Conservation (phyloP, 352 stramenopile genomes). For the Bremia lactucae region DNA sequence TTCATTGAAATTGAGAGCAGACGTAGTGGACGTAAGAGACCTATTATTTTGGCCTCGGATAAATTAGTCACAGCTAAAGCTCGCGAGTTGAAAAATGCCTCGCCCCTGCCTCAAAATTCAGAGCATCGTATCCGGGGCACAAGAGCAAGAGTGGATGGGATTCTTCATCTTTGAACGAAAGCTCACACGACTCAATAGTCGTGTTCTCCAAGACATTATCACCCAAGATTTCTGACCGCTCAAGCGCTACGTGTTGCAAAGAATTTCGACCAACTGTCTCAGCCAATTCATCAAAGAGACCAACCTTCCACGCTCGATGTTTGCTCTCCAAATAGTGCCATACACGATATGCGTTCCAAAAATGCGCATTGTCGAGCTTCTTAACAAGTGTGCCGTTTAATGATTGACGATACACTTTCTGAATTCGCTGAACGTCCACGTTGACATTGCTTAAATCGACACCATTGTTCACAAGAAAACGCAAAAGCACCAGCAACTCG, state of each 20-base stretch:
- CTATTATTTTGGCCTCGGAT: neutral
- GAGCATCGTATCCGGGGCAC: conserved; percentile 14
- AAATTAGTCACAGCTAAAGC: conserved; percentile 23
- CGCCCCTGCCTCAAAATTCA: conserved; percentile 36
- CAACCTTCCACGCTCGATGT: conserved; percentile 61
- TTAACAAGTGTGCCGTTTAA: conserved; percentile 59
- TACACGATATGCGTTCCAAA: conserved; percentile 68
- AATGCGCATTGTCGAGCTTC: conserved; percentile 80
- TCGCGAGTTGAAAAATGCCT: conserved; percentile 32
- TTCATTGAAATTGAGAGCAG: conserved; percentile 1
- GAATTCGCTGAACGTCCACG: conserved; percentile 93
- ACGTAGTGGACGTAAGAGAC: too few species aligned
- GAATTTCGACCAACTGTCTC: conserved; percentile 50
- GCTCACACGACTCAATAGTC: conserved; percentile 18
- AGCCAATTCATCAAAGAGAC: conserved; percentile 70
- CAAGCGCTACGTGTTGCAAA: conserved; percentile 26
- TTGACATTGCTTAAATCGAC: conserved; percentile 85
- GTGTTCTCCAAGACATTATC: conserved; percentile 40
- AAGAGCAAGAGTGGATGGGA: conserved; percentile 19
- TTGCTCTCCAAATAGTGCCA: conserved; percentile 71
- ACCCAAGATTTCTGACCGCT: conserved; percentile 31
- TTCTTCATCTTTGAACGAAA: conserved; percentile 19
- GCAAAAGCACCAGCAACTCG: conserved; percentile 90
- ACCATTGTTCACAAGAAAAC: conserved; percentile 86
- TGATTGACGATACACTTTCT: conserved; percentile 89